Evolutionary conservation across 139 green algal species (phyloP).

Genomic region (Chlamydomonas sp.): DNA sequence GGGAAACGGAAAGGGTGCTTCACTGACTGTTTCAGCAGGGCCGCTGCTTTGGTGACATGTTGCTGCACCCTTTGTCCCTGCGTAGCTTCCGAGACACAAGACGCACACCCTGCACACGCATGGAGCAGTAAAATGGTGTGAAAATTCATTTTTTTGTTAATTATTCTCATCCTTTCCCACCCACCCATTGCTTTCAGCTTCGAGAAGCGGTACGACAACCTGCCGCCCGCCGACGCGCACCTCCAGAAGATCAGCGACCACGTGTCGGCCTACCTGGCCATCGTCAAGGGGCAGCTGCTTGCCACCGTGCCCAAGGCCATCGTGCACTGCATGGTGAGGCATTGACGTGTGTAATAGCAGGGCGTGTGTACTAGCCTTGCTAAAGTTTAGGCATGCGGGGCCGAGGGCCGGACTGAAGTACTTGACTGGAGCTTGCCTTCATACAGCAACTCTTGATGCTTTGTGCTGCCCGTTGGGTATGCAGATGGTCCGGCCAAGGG

Average conservation of each 20-base stretch:
- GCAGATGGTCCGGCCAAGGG: constrained; percentile 80
- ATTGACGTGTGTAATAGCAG: too few species aligned
- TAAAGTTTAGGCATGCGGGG: too few species aligned
- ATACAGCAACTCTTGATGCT: background rate
- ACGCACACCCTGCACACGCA: too few species aligned
- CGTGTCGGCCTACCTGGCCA: constrained; percentile 89
- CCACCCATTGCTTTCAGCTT: constrained; percentile 10
- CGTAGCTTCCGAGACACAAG: too few species aligned
- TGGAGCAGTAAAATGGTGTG: too few species aligned
- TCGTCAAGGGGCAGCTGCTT: constrained; percentile 89
- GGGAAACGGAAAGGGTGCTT: background rate
- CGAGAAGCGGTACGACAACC: constrained; percentile 64
- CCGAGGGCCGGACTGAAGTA: background rate
- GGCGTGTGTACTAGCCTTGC: too few species aligned
- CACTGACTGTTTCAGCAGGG: background rate
- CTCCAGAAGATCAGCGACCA: constrained; percentile 83
- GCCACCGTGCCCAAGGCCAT: constrained; percentile 94
- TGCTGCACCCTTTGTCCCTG: too few species aligned
- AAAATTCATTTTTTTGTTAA: too few species aligned
- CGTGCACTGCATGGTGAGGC: constrained; percentile 86
- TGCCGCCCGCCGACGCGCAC: constrained; percentile 69
- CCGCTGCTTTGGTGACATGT: background rate
- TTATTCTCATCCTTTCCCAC: background rate
- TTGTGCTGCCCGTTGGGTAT: background rate
- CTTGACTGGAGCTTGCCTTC: background rate